phyloP scores from a whole-genome alignment of 2,329 filamentous ascomycete species.

The Calonectria pseudoturangicola region DNA sequence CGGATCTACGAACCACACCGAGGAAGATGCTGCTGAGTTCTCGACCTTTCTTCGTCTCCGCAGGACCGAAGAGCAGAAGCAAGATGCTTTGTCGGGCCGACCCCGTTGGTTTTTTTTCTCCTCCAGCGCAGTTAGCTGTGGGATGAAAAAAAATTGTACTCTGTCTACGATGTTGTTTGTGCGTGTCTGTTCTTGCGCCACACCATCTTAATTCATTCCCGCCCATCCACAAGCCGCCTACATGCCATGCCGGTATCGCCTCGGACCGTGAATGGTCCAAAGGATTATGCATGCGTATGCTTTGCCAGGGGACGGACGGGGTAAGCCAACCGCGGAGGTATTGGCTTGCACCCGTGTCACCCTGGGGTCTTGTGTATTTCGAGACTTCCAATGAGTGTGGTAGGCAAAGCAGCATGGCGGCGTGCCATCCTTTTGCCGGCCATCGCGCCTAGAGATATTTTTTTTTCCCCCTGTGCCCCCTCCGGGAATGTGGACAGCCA shows the following conservation, averaged over 20 bases:
- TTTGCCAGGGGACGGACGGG: slow-evolving; percentile 25
- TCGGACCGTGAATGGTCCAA: slow-evolving; percentile 34
- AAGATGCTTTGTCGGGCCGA: slow-evolving; percentile 8
- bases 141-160: neutral
- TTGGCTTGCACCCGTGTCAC: slow-evolving; percentile 25
- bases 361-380: slow-evolving; percentile 20
- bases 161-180: neutral
- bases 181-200: slow-evolving; percentile 4
- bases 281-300: slow-evolving; percentile 15
- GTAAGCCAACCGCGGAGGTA: slow-evolving; percentile 36
- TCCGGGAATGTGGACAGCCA: slow-evolving; percentile 2
- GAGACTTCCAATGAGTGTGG: neutral
- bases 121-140: neutral
- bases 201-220: slow-evolving; percentile 24
- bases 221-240: slow-evolving; percentile 11
- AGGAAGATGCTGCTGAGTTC: neutral
- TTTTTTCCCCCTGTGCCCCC: neutral
- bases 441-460: neutral
- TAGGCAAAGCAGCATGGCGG: slow-evolving; percentile 14
- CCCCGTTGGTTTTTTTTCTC: neutral
- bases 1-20: slow-evolving; percentile 15
- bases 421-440: slow-evolving; percentile 28
- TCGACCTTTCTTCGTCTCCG: slow-evolving; percentile 18
- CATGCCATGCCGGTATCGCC: slow-evolving; percentile 42
- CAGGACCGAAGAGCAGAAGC: slow-evolving; percentile 20